Conservation (phyloP, 495 filamentous ascomycete genomes). For the Saxophila tyrrhenica region DNA sequence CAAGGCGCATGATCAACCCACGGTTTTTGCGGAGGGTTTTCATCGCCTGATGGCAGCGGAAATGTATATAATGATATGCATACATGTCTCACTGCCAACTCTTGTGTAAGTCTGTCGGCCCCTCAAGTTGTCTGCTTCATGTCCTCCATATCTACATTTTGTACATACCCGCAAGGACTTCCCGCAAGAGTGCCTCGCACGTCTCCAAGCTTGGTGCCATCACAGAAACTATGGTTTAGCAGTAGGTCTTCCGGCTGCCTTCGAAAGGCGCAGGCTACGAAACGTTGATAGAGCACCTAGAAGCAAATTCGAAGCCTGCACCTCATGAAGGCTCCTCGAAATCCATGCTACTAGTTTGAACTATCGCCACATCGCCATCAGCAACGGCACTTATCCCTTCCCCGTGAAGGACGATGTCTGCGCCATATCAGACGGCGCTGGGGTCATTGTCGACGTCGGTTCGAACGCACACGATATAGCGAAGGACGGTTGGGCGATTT, state of each 20-base stretch:
- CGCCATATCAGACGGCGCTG: constrained; percentile 23
- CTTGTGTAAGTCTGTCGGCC: no score
- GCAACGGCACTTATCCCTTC: constrained; percentile 26
- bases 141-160: no score
- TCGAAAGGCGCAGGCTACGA: constrained; percentile 2
- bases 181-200: no score
- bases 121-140: no score
- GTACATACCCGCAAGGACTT: no score
- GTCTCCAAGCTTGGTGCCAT: no score
- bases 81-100: no score
- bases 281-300: neutral
- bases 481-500: constrained; percentile 27
- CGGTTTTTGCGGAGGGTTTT: no score
- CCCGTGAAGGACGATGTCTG: constrained; percentile 17
- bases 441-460: constrained; percentile 18
- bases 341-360: constrained; percentile 26
- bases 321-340: constrained; percentile 23
- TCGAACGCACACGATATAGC: constrained; percentile 21
- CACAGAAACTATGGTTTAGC: constrained; percentile 3
- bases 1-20: no score
- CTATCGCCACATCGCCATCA: constrained; percentile 27
- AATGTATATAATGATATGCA: no score
- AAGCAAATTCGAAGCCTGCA: constrained; percentile 8
- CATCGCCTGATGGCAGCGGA: no score
- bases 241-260: constrained; percentile 1